Conservation (phyloP, 2,329 filamentous ascomycete species). For the Aspergillus neotritici region DNA sequence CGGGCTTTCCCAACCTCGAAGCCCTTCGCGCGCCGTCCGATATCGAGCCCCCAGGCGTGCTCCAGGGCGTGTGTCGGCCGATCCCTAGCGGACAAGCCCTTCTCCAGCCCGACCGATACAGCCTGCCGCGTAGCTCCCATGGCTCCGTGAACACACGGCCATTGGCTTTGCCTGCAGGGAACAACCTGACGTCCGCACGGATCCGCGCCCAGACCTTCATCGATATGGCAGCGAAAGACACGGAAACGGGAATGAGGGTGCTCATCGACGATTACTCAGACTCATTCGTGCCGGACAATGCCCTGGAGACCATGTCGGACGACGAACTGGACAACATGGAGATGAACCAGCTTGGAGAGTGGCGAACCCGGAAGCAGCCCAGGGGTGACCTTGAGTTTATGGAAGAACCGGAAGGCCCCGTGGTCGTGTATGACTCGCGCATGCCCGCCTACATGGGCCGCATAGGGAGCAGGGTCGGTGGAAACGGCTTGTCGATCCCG, state of each 20-base stretch:
- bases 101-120: slow-evolving; percentile 37
- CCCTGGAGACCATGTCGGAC: slow-evolving; percentile 23
- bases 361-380: slow-evolving; percentile 21
- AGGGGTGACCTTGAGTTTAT: slow-evolving; percentile 13
- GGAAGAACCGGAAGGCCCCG: slow-evolving; percentile 23
- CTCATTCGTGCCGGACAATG: slow-evolving; percentile 31
- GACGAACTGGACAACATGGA: slow-evolving; percentile 27
- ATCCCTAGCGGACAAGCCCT: slow-evolving; percentile 35
- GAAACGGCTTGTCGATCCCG: slow-evolving; percentile 30
- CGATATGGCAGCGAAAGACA: slow-evolving; percentile 39
- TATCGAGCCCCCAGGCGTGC: slow-evolving; percentile 38
- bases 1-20: slow-evolving; percentile 38
- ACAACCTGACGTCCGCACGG: slow-evolving; percentile 41
- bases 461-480: slow-evolving; percentile 21
- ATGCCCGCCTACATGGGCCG: slow-evolving; percentile 42
- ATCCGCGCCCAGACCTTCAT: slow-evolving; percentile 44
- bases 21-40: slow-evolving; percentile 41
- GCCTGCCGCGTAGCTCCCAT: slow-evolving; percentile 38
- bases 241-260: slow-evolving; percentile 36
- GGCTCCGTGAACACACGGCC: slow-evolving; percentile 38
- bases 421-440: slow-evolving; percentile 36
- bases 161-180: slow-evolving; percentile 37
- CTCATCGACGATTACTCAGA: slow-evolving; percentile 40
- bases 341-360: slow-evolving; percentile 30
- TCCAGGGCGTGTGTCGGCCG: slow-evolving; percentile 41